Evolutionary conservation across 1,139 yeast genomes (phyloP), one percentile per base, ranked within the genome.

Genomic region (Candida neerlandica): DNA sequence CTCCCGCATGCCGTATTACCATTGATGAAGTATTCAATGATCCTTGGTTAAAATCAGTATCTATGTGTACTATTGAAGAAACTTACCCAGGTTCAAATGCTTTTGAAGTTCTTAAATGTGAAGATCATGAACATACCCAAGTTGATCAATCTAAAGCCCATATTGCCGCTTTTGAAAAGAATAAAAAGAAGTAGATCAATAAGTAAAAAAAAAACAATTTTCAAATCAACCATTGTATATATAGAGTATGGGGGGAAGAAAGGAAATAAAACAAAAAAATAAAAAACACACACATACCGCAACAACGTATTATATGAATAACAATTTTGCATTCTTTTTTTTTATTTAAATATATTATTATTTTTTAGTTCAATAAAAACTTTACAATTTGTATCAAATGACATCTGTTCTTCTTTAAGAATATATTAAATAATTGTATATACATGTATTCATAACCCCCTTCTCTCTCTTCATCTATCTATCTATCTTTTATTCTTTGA

Each of bases 101-200:
- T 15, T 70, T 63, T 59, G 73, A 65, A 41, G 75, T 72, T 7
- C 61, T 68, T 34, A 64, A 64, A 49, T 78, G 81, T 41, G 69
- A 71, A 3, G 85, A 82, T 61, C 98, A 92, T 64, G 78, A 77
- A 41, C 98, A 92, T 64, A 89, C 97, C 1, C 84, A 83, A 58
- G 97, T 92, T 46, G 96, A 90, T 59, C 96, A 89, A 65, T 85
- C 90, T 51, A 96, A 89, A 60, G 98, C 97, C 0, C 98, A 92
- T 66, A 92, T 92, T 69, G 97, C 97, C 14, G 88, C 95, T 47
- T 79, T 90, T 58, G 97, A 92, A 63, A 88, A 85, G 74, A 84
- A 80, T 58, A 87, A 86, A 66, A 82, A 78, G 63, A 77, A 79
- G 58, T 71, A n/a, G n/a, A n/a, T n/a, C n/a, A n/a, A n/a, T n/a